Percentiles rank a stretch among this genome's conserved stretches.
These are phyloP conservation scores for Fraxinus anomala DNA, from an alignment of 257 asterid species.

Conservation along the genomic window DNA sequence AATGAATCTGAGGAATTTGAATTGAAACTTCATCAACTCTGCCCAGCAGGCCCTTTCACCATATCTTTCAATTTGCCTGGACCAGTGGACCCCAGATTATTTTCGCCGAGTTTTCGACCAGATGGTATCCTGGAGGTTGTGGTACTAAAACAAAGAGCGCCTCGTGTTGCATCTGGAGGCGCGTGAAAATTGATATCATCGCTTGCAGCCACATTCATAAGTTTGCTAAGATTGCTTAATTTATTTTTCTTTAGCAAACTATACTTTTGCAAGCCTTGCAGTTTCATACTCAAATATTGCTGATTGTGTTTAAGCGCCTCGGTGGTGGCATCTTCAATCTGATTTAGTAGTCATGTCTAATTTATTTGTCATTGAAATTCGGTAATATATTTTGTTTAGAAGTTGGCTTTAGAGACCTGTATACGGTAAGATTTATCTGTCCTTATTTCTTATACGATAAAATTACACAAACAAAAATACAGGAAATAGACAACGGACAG, in stretches of 20 bases:
- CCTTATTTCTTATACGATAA: too few species aligned
- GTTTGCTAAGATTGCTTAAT: not conserved
- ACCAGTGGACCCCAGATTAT: conserved; percentile 47
- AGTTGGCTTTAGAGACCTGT: too few species aligned
- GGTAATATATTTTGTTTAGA: not conserved
- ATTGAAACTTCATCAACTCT: conserved; percentile 45
- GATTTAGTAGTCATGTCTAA: not conserved
- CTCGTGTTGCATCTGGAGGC: conserved; percentile 38
- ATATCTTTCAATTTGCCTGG: conserved; percentile 54
- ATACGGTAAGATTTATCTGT: not conserved
- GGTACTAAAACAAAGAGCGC: conserved; percentile 35
- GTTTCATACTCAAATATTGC: not conserved
- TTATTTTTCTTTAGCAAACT: not conserved
- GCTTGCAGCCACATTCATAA: conserved; percentile 29
- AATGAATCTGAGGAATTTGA: conserved; percentile 34
- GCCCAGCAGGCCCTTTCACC: conserved; percentile 52
- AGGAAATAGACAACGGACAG: not conserved
- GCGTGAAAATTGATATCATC: conserved; percentile 44
- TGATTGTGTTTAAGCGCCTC: not conserved
- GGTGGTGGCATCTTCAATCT: not conserved
- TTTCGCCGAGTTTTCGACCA: conserved; percentile 27
- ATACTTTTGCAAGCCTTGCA: not conserved
- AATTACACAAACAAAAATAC: too few species aligned
- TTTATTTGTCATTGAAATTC: not conserved
- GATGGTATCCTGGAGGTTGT: conserved; percentile 47